Conservation (phyloP, 208 protist species). For the Acanthamoeba lenticulata region DNA sequence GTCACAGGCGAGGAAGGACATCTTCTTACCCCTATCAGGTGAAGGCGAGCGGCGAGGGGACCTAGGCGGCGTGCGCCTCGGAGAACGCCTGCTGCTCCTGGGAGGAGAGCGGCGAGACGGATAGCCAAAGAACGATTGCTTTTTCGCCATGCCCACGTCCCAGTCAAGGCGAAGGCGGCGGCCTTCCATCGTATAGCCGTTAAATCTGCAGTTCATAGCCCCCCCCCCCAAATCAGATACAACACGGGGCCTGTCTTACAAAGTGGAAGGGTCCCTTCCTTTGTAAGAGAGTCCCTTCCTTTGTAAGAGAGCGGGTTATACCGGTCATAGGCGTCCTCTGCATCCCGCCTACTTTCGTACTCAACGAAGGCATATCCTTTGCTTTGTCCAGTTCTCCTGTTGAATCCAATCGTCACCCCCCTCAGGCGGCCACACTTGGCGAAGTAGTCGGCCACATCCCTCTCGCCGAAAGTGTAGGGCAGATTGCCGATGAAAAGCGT, state of each 20-base stretch:
- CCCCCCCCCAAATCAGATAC: too few relatives aligned
- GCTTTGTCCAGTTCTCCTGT: conserved; percentile 77
- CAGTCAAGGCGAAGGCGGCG: conserved; percentile 78
- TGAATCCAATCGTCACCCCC: conserved; percentile 77
- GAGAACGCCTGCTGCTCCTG: conserved; percentile 9
- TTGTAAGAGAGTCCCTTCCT: too few relatives aligned
- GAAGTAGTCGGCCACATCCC: conserved; percentile 73
- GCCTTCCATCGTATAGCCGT: conserved; percentile 72
- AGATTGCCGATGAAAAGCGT: conserved; percentile 83
- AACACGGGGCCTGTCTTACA: too few relatives aligned
- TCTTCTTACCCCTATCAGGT: neutral
- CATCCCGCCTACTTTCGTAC: conserved; percentile 72
- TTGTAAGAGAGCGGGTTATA: conserved; percentile 65
- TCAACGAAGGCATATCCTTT: conserved; percentile 82
- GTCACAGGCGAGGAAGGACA: neutral
- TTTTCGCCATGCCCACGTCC: conserved; percentile 79
- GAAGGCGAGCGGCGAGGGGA: conserved; percentile 45
- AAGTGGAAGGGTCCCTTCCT: too few relatives aligned
- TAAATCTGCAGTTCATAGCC: conserved; percentile 67
- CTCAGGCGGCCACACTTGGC: conserved; percentile 72
- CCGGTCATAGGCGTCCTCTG: conserved; percentile 75
- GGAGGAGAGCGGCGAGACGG: neutral
- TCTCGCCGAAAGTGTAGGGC: conserved; percentile 77
- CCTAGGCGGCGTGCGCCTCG: neutral
- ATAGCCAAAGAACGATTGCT: conserved; percentile 67